These are phyloP conservation scores for Bothriochloa decipiens DNA, from an alignment of 176 grass and related monocot species.

Conservation along the genomic window DNA sequence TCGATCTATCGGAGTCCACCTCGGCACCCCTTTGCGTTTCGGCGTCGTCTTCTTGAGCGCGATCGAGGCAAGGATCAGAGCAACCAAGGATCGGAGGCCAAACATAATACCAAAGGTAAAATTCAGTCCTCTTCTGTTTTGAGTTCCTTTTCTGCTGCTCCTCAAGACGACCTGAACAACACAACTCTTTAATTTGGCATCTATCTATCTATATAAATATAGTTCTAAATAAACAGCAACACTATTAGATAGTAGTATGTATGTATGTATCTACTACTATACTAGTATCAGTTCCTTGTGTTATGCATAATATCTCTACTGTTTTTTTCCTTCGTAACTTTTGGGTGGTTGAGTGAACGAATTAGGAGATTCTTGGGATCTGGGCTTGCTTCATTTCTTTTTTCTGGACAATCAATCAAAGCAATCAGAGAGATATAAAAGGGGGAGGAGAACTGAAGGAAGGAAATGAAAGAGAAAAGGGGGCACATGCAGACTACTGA, in stretches of 20 bases:
- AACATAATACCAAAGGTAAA: background rate
- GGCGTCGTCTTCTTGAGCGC: background rate
- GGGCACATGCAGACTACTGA: slow-evolving; percentile 11
- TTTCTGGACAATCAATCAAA: background rate
- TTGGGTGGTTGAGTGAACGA: background rate
- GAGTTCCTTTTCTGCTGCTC: background rate
- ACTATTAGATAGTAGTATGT: no score
- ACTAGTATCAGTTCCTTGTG: background rate
- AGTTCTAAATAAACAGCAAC: no score
- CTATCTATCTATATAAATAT: no score
- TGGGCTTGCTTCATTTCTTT: background rate
- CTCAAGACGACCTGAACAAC: no score
- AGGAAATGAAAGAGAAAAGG: background rate
- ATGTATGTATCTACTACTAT: background rate
- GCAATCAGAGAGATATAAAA: slow-evolving; percentile 14
- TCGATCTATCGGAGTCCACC: background rate
- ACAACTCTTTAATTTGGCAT: no score
- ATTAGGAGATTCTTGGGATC: slow-evolving; percentile 39
- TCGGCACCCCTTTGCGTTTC: background rate
- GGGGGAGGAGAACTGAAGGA: background rate
- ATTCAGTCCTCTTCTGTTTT: background rate
- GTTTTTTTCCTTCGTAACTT: background rate
- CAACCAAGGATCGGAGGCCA: background rate
- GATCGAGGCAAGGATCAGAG: no score
- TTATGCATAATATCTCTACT: background rate